phyloP scores from a whole-genome alignment of 2,329 filamentous ascomycete species.

The Fusarium zealandicum region DNA sequence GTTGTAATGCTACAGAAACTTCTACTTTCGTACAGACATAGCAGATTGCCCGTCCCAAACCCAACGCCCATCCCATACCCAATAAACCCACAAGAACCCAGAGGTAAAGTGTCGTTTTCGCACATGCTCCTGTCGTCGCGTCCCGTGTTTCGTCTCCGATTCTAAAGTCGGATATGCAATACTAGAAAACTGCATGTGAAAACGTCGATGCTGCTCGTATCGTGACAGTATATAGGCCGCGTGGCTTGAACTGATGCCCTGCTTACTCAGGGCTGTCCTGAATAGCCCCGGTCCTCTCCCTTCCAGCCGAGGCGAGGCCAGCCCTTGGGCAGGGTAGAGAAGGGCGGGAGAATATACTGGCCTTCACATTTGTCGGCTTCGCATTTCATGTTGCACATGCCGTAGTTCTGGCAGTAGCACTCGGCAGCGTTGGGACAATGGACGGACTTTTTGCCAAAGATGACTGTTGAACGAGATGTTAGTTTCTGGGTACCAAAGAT shows the following conservation, averaged over 20 bases:
- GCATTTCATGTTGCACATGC: conserved; percentile 60
- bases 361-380: conserved; percentile 58
- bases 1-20: conserved; percentile 27
- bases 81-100: conserved; percentile 28
- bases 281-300: conserved; percentile 39
- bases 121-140: conserved; percentile 1
- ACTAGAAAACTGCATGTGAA: conserved; percentile 10
- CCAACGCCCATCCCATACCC: conserved; percentile 30
- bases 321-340: conserved; percentile 62
- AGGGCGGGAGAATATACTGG: conserved; percentile 66
- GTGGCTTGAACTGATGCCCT: conserved; percentile 2
- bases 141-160: conserved; percentile 4
- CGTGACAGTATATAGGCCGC: conserved; percentile 12
- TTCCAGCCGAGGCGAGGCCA: conserved; percentile 59
- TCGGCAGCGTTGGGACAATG: conserved; percentile 67
- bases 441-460: conserved; percentile 63
- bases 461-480: conserved; percentile 50
- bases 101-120: conserved; percentile 11
- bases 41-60: conserved; percentile 32
- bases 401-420: conserved; percentile 73
- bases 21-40: conserved; percentile 30
- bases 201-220: conserved; percentile 10
- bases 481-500: conserved; percentile 8
- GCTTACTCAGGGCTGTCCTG: conserved; percentile 33
- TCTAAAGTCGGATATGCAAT: conserved; percentile 2